Evolutionary conservation across 2,329 filamentous ascomycete genomes (phyloP).

Genomic region (Exophiala dermatitidis): DNA sequence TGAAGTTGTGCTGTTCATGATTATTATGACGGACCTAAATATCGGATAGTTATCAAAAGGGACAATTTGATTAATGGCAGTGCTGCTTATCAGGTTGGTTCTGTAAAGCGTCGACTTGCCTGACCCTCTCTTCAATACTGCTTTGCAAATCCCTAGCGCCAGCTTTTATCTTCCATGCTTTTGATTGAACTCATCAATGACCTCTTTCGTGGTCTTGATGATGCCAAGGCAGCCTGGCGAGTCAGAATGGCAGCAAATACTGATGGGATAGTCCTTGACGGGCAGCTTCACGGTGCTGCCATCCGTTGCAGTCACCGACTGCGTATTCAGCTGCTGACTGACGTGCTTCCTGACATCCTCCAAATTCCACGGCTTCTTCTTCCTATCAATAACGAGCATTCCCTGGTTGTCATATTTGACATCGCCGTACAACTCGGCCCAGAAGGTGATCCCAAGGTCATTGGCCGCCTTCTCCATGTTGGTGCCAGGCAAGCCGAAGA

Average conservation of each 20-base stretch:
- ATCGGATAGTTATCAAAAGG: too few species aligned
- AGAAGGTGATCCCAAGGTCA: conserved; percentile 48
- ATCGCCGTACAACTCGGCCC: conserved; percentile 50
- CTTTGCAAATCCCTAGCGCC: too few species aligned
- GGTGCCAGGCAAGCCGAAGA: conserved; percentile 51
- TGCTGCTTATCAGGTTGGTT: too few species aligned
- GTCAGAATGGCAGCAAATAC: conserved; percentile 44
- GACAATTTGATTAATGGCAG: too few species aligned
- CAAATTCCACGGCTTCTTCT: conserved; percentile 47
- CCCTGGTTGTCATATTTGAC: conserved; percentile 49
- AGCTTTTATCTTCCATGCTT: conserved; percentile 24
- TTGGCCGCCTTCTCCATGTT: conserved; percentile 48
- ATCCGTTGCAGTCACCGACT: conserved; percentile 38
- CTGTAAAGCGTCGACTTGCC: too few species aligned
- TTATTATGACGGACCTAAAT: too few species aligned
- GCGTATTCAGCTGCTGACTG: conserved; percentile 37
- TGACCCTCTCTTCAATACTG: too few species aligned
- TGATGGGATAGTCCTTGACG: conserved; percentile 38
- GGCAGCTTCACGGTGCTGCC: conserved; percentile 36
- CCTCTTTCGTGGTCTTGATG: conserved; percentile 36
- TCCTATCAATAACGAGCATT: conserved; percentile 50
- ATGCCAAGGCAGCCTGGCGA: conserved; percentile 42
- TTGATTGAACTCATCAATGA: conserved; percentile 39
- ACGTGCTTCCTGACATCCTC: conserved; percentile 39
- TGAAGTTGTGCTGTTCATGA: too few species aligned